phyloP scores from a whole-genome alignment of 176 grass and related monocot species.

The Poa pratensis region DNA sequence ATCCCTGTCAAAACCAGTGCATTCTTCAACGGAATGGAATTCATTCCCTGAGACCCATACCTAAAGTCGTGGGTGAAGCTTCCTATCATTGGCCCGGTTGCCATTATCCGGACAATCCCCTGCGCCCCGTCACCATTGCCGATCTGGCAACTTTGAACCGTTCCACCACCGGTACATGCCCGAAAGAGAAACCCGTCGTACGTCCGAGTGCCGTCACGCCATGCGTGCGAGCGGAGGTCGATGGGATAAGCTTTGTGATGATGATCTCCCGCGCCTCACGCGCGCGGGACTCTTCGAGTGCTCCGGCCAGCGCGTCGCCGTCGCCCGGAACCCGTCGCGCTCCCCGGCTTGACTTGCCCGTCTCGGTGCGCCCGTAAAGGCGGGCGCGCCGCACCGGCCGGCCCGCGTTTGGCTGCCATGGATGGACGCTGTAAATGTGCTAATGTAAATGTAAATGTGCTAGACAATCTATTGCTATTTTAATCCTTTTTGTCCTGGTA shows the following conservation, averaged over 20 bases:
- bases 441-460: too few relatives aligned
- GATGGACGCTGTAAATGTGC: too few relatives aligned
- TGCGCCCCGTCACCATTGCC: not conserved
- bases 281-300: not conserved
- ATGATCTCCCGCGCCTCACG: not conserved
- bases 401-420: not conserved
- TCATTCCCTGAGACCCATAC: not conserved
- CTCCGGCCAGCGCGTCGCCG: constrained; percentile 23
- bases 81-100: not conserved
- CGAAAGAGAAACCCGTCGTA: not conserved
- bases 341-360: constrained; percentile 35
- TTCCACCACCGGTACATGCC: not conserved
- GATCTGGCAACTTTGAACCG: constrained; percentile 23
- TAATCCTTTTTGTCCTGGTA: too few relatives aligned
- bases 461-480: too few relatives aligned
- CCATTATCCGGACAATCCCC: not conserved
- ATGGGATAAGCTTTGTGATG: constrained; percentile 6
- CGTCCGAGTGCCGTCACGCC: not conserved
- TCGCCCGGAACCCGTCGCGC: constrained; percentile 25
- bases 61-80: not conserved
- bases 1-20: not conserved
- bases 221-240: constrained; percentile 18
- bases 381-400: not conserved
- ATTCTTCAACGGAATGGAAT: not conserved
- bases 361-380: not conserved